These are phyloP conservation scores for Aureobasidium namibiae DNA, from an alignment of 2,329 filamentous ascomycete species.

Conservation along the genomic window DNA sequence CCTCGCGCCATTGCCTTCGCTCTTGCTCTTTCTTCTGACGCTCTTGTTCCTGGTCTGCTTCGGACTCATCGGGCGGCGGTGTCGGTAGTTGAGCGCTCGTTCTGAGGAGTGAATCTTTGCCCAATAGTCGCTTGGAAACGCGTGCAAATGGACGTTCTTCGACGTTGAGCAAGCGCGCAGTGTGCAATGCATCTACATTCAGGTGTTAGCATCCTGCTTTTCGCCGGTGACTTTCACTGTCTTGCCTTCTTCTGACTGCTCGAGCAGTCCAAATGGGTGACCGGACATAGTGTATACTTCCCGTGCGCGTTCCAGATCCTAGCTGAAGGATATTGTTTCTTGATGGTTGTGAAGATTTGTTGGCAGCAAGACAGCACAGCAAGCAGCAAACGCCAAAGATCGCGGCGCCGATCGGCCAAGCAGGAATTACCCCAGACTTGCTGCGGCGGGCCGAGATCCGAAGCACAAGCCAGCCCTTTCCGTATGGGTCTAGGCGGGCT, in stretches of 20 bases:
- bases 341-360: background rate
- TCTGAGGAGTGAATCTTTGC: constrained; percentile 56
- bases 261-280: constrained; percentile 48
- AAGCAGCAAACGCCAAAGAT: background rate
- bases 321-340: background rate
- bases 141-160: constrained; percentile 91
- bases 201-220: background rate
- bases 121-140: constrained; percentile 71
- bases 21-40: constrained; percentile 45
- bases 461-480: background rate
- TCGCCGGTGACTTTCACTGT: constrained; percentile 13
- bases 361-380: background rate
- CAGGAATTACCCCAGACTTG: background rate
- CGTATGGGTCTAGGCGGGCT: background rate
- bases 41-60: constrained; percentile 36
- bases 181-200: constrained; percentile 68
- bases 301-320: background rate
- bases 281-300: background rate
- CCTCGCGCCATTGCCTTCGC: constrained; percentile 66
- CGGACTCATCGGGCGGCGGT: constrained; percentile 56
- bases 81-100: constrained; percentile 51
- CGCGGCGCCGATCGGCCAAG: background rate
- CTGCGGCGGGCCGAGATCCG: background rate
- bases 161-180: constrained; percentile 74
- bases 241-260: constrained; percentile 60